Percentiles rank a stretch among this genome's conserved stretches.
These are phyloP conservation scores for Austroboletus festivus DNA, from an alignment of 768 basidiomycete species.

Conservation along the genomic window DNA sequence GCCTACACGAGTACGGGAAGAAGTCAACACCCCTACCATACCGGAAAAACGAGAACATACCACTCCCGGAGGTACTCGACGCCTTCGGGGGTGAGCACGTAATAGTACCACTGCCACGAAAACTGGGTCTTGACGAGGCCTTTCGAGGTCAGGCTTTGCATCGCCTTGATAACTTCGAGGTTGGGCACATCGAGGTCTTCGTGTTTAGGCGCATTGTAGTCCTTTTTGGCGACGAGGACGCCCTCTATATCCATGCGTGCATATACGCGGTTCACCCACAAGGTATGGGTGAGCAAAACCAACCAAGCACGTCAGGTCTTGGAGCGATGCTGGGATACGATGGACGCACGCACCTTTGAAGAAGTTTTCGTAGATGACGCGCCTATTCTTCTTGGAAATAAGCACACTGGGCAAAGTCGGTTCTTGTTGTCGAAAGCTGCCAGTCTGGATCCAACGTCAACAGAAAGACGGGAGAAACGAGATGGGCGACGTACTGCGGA, in stretches of 20 bases:
- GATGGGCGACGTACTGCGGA: conserved; percentile 36
- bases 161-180: conserved; percentile 67
- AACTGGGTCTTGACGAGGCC: conserved; percentile 99
- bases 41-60: conserved; percentile 27
- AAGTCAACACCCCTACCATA: neutral
- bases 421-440: conserved; percentile 30
- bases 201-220: conserved; percentile 96
- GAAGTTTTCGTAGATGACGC: conserved; percentile 97
- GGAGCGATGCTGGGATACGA: too few relatives aligned
- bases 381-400: conserved; percentile 93
- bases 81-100: conserved; percentile 94
- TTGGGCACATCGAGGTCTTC: conserved; percentile 80
- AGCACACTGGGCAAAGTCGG: conserved; percentile 72
- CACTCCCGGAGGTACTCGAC: conserved; percentile 96
- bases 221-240: conserved; percentile 98
- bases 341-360: conserved; percentile 81
- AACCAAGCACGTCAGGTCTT: too few relatives aligned
- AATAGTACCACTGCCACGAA: conserved; percentile 99
- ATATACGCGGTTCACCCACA: too few relatives aligned
- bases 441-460: neutral
- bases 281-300: too few relatives aligned
- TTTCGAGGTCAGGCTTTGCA: conserved; percentile 65
- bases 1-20: conserved; percentile 57
- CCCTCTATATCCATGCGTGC: too few relatives aligned
- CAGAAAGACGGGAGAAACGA: neutral